phyloP scores from a whole-genome alignment of 176 grass and related monocot species.

The Eleusine coracana region DNA sequence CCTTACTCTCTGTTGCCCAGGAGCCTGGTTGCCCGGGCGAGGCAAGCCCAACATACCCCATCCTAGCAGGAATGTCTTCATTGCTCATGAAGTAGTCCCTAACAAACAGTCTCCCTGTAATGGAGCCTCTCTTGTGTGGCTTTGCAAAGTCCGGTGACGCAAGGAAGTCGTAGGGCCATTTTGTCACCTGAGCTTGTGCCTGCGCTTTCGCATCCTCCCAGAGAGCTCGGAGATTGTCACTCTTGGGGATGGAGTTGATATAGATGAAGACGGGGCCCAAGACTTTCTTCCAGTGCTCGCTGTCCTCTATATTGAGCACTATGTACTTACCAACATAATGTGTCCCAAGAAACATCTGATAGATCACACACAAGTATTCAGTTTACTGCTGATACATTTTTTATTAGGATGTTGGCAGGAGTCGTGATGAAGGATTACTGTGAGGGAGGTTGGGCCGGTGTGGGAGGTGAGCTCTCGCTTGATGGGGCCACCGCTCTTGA shows the following conservation, averaged over 20 bases:
- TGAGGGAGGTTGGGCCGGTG: constrained; percentile 62
- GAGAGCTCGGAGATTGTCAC: not conserved
- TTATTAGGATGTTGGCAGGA: not conserved
- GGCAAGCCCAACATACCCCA: constrained; percentile 56
- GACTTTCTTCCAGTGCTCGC: constrained; percentile 78
- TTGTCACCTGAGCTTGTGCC: constrained; percentile 47
- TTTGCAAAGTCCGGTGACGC: constrained; percentile 60
- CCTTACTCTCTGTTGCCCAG: constrained; percentile 65
- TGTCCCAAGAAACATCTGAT: constrained; percentile 62
- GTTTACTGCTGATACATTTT: too few relatives aligned
- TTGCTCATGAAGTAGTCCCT: constrained; percentile 32
- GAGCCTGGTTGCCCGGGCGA: constrained; percentile 57
- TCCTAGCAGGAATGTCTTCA: not conserved
- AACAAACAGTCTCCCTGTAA: constrained; percentile 41
- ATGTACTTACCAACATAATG: constrained; percentile 69
- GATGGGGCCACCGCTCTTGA: constrained; percentile 65
- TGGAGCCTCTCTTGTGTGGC: constrained; percentile 42
- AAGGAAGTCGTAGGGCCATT: constrained; percentile 80
- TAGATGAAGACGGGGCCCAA: constrained; percentile 84
- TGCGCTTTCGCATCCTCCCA: constrained; percentile 78
- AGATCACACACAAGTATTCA: too few relatives aligned
- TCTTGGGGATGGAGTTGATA: constrained; percentile 51
- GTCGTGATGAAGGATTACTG: constrained; percentile 17
- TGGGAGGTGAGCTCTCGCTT: constrained; percentile 85
- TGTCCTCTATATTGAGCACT: constrained; percentile 37